Base-by-base conservation (phyloP, 2,329 filamentous ascomycete species). In the Epichloe baconii region DNA sequence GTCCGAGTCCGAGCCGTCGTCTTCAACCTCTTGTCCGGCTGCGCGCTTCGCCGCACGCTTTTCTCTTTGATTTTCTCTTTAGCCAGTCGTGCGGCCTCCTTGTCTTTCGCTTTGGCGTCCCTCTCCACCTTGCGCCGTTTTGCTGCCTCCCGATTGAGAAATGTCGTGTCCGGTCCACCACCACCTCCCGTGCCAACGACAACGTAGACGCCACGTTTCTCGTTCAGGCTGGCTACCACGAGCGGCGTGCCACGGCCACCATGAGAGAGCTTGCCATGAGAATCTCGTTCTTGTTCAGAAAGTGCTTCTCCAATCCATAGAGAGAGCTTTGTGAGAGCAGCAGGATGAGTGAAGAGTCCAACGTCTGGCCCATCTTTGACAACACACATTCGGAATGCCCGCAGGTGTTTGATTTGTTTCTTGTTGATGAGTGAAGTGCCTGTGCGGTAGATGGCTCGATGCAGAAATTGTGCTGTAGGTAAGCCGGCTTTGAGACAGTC, bases 351-450 rank as follows among this genome's bases (percentile, higher is more conserved):
- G 68, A 98, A 98, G 11, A 97, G 77, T n/a, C 79, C 71, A 0
- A 95, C 85, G 59, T 97, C 93, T 0, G 90, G 88, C 0, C 91
- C 89, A 62, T 97, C 93, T 64, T 94, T 95, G 59, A 98, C 89
- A 4, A 97, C 86, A 36, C 87, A 94, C 77, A 98, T 89, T 47
- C 93, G 86, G 66, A 97, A 98, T 0, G 91, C 86, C 46, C 88
- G 82, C 15, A 98, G 74, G 65, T 96, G 89, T 38, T 88, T 86
- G 63, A 98, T 95, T 61, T 96, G 90, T 53, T 86, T 85, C 70
- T 98, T 98, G 57, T 88, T 87, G 53, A 98, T 86, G 31, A 98
- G 76, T 0, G 87, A 85, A 1, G 89, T 95, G 38, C 93, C 93
- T 0, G 91, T 95, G 46, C 88, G 86, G 54, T 96, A 86, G 55